Conservation (phyloP, 306 rosid genomes). For the peach (Prunus persica) region Prunus_persica_NCBIv2 NC_034012.1:6905501-6906000, state of each 20-base stretch:
- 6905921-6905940: constrained; percentile 61
- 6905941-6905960: constrained; percentile 60
- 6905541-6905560: constrained; percentile 49
- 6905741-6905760: constrained; percentile 81
- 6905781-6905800: constrained; percentile 80
- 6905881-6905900: constrained; percentile 75
- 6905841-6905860: constrained; percentile 35
- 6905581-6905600: constrained; percentile 54
- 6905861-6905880: constrained; percentile 52
- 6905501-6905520: constrained; percentile 18
- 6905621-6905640: constrained; percentile 37
- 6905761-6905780: constrained; percentile 67
- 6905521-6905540: constrained; percentile 56
- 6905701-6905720: constrained; percentile 83
- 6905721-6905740: constrained; percentile 89
- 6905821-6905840: constrained; percentile 48
- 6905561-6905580: constrained; percentile 70
- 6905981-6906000: constrained; percentile 51
- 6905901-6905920: constrained; percentile 50
- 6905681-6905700: constrained; percentile 65
- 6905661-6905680: constrained; percentile 42
- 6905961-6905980: constrained; percentile 51
- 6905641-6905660: constrained; percentile 42
- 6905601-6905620: constrained; percentile 33
- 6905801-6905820: constrained; percentile 75